Conservation (phyloP, 164 flowering plant genomes). For the Berberis thunbergii region DNA sequence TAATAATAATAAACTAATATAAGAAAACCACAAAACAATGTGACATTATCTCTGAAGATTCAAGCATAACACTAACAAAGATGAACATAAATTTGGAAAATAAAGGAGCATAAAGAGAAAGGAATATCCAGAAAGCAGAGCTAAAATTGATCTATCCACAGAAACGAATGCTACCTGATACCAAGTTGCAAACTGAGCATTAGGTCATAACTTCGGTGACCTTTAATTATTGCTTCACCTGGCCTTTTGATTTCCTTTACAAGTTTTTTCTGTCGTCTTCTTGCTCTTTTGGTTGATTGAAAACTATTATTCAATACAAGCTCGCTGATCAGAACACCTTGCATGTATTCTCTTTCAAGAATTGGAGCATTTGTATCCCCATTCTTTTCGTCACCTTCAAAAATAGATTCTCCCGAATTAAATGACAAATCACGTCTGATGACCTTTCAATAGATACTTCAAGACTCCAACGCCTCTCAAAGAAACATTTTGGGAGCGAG, state of each 20-base stretch:
- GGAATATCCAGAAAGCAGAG: too few species aligned
- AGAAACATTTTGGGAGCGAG: constrained; percentile 47
- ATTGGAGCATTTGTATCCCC: constrained; percentile 43
- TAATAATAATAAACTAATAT: too few species aligned
- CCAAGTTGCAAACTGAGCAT: constrained; percentile 99
- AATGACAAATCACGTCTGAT: constrained; percentile 51
- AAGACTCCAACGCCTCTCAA: constrained; percentile 91
- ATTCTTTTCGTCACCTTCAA: constrained; percentile 37
- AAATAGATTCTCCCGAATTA: constrained; percentile 33
- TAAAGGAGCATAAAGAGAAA: too few species aligned
- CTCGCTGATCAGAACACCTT: constrained; percentile 94
- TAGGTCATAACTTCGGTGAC: constrained; percentile 96
- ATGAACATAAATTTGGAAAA: too few species aligned
- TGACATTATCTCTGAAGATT: too few species aligned
- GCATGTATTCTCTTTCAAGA: constrained; percentile 88
- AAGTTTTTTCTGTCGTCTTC: constrained; percentile 60
- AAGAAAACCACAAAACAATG: too few species aligned
- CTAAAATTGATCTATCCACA: too few species aligned
- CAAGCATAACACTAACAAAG: too few species aligned
- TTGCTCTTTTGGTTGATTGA: constrained; percentile 54
- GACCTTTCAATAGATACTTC: constrained; percentile 83
- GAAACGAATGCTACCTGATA: constrained; percentile 48
- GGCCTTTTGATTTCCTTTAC: constrained; percentile 75
- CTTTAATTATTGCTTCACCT: constrained; percentile 88
- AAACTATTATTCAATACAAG: constrained; percentile 60